Evolutionary conservation across 345 rosid species (phyloP).

Genomic region (Bruguiera parviflora): DNA sequence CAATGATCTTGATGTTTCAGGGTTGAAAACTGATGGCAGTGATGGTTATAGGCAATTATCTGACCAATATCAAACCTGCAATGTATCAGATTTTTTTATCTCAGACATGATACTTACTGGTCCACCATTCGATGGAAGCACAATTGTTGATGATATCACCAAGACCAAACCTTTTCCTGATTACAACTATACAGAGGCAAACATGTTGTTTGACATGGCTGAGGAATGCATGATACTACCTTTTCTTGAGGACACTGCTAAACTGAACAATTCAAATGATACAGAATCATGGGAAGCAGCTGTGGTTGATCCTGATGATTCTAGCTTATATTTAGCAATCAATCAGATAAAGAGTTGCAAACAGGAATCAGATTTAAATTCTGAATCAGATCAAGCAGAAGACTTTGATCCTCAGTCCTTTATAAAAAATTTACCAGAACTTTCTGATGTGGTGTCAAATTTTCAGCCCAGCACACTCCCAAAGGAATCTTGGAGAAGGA

Average conservation of each 20-base stretch:
- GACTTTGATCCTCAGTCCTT: slow-evolving; percentile 79
- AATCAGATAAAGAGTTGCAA: slow-evolving; percentile 52
- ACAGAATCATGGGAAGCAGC: slow-evolving; percentile 45
- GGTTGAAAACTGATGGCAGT: slow-evolving; percentile 34
- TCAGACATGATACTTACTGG: slow-evolving; percentile 60
- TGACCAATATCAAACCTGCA: slow-evolving; percentile 46
- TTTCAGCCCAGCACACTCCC: slow-evolving; percentile 41
- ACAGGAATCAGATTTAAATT: slow-evolving; percentile 45
- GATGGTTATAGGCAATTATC: slow-evolving; percentile 35
- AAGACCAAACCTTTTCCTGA: slow-evolving; percentile 45
- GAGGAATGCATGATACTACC: slow-evolving; percentile 79
- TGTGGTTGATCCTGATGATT: slow-evolving; percentile 35
- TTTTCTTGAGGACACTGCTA: slow-evolving; percentile 62
- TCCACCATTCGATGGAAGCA: slow-evolving; percentile 48
- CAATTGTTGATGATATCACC: slow-evolving; percentile 28
- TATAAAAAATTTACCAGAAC: slow-evolving; percentile 72
- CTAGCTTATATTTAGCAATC: slow-evolving; percentile 56
- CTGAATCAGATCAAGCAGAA: slow-evolving; percentile 52
- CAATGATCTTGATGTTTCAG: slow-evolving; percentile 23
- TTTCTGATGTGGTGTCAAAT: slow-evolving; percentile 65
- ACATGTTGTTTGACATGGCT: slow-evolving; percentile 50
- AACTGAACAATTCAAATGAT: slow-evolving; percentile 40
- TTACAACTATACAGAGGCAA: slow-evolving; percentile 56
- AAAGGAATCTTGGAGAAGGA: slow-evolving; percentile 50
- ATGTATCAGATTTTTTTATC: slow-evolving; percentile 55